phyloP scores from a whole-genome alignment of 768 basidiomycete species.

The Boletus subparvulus region DNA sequence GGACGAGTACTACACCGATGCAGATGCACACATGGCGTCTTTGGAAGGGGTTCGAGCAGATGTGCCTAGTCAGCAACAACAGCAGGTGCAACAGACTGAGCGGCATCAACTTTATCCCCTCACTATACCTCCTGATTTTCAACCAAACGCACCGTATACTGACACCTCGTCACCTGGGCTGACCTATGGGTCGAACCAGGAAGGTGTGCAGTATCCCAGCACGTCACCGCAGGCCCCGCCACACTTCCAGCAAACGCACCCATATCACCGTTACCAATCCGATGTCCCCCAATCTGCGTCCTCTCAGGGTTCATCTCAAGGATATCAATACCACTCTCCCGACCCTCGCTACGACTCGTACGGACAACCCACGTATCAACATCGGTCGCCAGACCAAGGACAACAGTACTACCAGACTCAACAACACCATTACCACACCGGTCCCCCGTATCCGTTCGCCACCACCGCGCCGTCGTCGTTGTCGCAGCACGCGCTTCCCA shows the following conservation, averaged over 20 bases:
- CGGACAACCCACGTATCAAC: constrained; percentile 9
- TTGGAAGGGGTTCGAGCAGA: constrained; percentile 4
- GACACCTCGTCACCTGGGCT: background rate
- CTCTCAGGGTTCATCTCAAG: constrained; percentile 21
- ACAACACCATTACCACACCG: constrained; percentile 18
- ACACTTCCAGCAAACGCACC: background rate
- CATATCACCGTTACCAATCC: constrained; percentile 15
- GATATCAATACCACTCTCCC: constrained; percentile 8
- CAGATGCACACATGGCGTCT: constrained; percentile 16
- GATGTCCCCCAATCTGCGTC: constrained; percentile 12
- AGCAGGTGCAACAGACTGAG: constrained; percentile 18
- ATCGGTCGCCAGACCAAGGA: constrained; percentile 16
- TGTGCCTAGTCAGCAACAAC: background rate
- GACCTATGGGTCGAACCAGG: constrained; percentile 7
- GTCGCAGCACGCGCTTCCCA: constrained; percentile 2
- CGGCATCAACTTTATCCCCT: constrained; percentile 25
- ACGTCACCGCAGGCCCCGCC: constrained; percentile 6
- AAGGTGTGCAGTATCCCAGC: background rate
- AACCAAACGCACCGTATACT: constrained; percentile 3
- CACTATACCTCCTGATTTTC: constrained; percentile 20
- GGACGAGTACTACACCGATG: constrained; percentile 27
- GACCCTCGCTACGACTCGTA: constrained; percentile 20
- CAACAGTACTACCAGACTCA: constrained; percentile 25
- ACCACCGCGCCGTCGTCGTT: constrained; percentile 5
- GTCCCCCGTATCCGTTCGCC: constrained; percentile 5